phyloP scores from a whole-genome alignment of 1,284 basidiomycete species.

The Schizophyllum commune region DNA sequence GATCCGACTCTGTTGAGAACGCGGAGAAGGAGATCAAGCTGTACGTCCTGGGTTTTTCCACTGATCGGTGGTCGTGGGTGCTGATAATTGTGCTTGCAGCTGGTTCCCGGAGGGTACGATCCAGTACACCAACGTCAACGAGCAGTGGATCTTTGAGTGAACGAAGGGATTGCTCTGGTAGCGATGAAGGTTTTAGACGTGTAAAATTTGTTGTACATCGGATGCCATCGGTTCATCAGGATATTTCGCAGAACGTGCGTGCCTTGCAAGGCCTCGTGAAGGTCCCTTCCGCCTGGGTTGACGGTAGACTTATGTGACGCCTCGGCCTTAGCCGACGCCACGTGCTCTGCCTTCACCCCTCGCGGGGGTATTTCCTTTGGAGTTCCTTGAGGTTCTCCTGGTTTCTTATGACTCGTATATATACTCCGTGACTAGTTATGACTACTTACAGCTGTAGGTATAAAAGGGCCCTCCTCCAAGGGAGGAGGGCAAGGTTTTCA shows the following conservation, averaged over 20 bases:
- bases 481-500: no score
- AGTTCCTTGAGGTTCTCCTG: no score
- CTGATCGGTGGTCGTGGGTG: neutral
- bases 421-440: no score
- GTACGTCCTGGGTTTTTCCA: constrained; percentile 37
- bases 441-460: no score
- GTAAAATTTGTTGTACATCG: neutral
- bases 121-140: constrained; percentile 67
- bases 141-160: constrained; percentile 56
- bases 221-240: neutral
- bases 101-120: constrained; percentile 83
- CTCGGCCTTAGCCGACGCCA: no score
- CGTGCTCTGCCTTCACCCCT: no score
- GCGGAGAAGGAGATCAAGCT: constrained; percentile 89
- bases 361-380: no score
- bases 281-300: no score
- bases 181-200: neutral
- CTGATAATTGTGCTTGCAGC: constrained; percentile 29
- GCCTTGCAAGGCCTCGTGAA: no score
- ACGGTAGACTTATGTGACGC: no score
- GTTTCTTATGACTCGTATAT: no score
- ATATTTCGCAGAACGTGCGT: neutral
- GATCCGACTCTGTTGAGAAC: constrained; percentile 86
- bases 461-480: no score
- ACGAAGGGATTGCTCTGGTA: neutral